phyloP scores from a whole-genome alignment of 306 rosid genomes.

The Aeschynomene evenia region DNA sequence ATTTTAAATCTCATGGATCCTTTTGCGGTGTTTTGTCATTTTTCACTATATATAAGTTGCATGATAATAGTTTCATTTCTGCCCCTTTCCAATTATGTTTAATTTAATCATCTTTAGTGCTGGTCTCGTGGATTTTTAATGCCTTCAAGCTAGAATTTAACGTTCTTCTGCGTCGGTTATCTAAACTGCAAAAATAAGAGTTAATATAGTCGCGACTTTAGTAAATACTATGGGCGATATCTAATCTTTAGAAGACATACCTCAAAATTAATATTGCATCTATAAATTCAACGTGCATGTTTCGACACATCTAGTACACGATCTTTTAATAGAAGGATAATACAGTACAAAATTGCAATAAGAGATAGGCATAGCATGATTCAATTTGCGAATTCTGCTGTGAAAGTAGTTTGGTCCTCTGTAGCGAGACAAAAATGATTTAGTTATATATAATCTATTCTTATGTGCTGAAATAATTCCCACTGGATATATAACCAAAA shows the following conservation, averaged over 20 bases:
- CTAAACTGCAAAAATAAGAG: background rate
- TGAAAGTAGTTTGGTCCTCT: background rate
- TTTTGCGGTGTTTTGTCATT: conserved; percentile 23
- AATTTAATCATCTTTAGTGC: background rate
- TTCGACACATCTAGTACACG: background rate
- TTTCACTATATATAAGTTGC: conserved; percentile 33
- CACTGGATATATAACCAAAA: background rate
- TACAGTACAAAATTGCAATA: background rate
- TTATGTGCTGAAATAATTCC: background rate
- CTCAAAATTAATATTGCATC: background rate
- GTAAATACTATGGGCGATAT: background rate
- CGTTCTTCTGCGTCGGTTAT: background rate
- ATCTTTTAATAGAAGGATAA: background rate
- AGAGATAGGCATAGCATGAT: background rate
- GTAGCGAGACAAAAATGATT: background rate
- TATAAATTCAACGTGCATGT: background rate
- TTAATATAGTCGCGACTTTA: background rate
- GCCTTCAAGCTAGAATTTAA: background rate
- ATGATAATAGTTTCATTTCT: conserved; percentile 33
- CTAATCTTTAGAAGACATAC: background rate
- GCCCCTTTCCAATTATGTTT: background rate
- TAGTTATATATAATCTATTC: background rate
- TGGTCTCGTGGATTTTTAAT: background rate
- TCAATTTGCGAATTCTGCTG: background rate
- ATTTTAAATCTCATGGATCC: conserved; percentile 42